Conservation (phyloP, 169 alveolate genomes). For the Plasmodium falciparum region DNA sequence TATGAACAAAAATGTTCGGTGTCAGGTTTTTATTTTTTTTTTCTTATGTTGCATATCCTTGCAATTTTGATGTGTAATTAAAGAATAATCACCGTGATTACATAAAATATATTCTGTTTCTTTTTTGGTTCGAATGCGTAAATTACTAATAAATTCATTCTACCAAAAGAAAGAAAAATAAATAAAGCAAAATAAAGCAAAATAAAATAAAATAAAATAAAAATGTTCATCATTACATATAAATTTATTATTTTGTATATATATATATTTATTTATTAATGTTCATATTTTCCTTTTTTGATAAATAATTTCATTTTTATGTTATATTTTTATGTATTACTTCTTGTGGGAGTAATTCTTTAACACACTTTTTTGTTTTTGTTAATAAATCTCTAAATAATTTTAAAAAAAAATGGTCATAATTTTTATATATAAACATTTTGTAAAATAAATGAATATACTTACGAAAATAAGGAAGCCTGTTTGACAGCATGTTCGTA, state of each 20-base stretch:
- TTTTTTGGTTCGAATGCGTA: slow-evolving; percentile 63
- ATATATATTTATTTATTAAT: background rate
- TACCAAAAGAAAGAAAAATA: slow-evolving; percentile 1
- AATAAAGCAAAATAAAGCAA: background rate
- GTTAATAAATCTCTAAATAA: slow-evolving; percentile 61
- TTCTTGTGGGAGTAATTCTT: slow-evolving; percentile 73
- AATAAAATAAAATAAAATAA: too few species aligned
- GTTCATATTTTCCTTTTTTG: background rate
- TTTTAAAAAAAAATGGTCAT: background rate
- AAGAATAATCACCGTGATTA: slow-evolving; percentile 58
- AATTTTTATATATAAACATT: too few species aligned
- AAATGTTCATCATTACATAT: background rate
- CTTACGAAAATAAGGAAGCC: slow-evolving; percentile 70
- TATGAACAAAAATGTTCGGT: too few species aligned
- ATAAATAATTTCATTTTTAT: slow-evolving; percentile 7
- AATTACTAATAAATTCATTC: slow-evolving; percentile 55
- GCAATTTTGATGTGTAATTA: slow-evolving; percentile 66
- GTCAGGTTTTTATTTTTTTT: slow-evolving; percentile 11
- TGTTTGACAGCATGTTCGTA: slow-evolving; percentile 72
- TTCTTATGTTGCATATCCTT: slow-evolving; percentile 22
- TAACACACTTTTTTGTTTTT: slow-evolving; percentile 73
- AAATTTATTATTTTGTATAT: background rate
- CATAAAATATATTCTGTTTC: slow-evolving; percentile 74
- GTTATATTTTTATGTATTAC: background rate
- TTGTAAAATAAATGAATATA: background rate